Evolutionary conservation across 2,329 filamentous ascomycete genomes (phyloP).

Genomic region (Botryosphaeria dothidea): DNA sequence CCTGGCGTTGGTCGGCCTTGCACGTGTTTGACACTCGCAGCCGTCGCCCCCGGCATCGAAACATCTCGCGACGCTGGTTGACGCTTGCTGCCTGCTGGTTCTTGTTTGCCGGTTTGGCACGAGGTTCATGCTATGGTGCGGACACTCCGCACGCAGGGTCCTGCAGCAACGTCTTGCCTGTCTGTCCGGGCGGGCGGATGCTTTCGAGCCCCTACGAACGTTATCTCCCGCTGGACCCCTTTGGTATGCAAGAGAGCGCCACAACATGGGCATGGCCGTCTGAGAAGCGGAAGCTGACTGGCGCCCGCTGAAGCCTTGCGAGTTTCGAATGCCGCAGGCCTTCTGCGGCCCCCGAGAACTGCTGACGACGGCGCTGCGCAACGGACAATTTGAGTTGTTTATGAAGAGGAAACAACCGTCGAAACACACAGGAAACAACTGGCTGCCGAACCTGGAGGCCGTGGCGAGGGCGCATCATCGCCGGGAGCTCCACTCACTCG

Average conservation of each 20-base stretch:
- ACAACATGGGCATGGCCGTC: not conserved
- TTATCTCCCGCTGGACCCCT: slow-evolving; percentile 1
- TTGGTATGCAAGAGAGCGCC: not conserved
- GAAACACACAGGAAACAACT: slow-evolving; percentile 13
- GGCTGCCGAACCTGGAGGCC: slow-evolving; percentile 1
- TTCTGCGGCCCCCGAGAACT: not conserved
- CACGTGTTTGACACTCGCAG: not conserved
- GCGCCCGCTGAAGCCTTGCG: not conserved
- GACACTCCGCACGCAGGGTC: not conserved
- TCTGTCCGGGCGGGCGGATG: not conserved
- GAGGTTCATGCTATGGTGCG: not conserved
- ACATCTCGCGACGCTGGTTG: not conserved
- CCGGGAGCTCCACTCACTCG: not conserved
- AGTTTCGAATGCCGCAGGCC: not conserved
- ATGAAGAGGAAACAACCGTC: slow-evolving; percentile 11
- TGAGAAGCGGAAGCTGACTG: not conserved
- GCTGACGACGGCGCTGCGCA: not conserved
- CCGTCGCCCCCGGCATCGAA: not conserved
- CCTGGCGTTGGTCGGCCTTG: not conserved
- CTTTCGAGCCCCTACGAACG: not conserved
- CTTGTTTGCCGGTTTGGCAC: not conserved
- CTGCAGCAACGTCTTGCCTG: not conserved
- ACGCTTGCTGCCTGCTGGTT: not conserved
- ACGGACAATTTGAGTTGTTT: slow-evolving; percentile 12
- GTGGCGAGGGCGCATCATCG: not conserved